Evolutionary conservation across 192 early-diverging fungal species (phyloP), one percentile per base, ranked within the genome.

Genomic region (Podila epigama): DNA sequence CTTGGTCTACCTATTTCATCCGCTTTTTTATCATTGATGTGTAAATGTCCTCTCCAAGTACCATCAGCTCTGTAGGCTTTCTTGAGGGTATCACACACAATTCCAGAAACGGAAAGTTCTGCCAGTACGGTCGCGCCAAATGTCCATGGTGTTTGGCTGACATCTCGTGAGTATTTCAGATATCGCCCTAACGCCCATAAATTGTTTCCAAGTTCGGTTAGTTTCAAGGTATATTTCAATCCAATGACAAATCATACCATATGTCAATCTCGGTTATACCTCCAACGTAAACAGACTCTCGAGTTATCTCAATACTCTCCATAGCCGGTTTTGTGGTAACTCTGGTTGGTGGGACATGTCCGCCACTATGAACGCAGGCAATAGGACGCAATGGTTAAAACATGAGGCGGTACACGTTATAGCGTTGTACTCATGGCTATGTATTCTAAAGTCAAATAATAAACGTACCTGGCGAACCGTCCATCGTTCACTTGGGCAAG

Each of bases 131-230:
- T 80, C 28, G 89, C 91, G 5, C 88, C 84, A 15, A 95, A 83
- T 16, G 86, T 63, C 91, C 95, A 97, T 0, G 92, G 92, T 8
- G 95, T 93, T 79, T 98, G 95, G 71, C 90, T 92, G 54, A 95
- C 89, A 53, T 90, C 85, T 31, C 93, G 80, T 28, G 85, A 83
- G 20, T 88, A 84, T 75, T 94, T 94, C 25, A 91, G 68, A 52
- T 94, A 94, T 29, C 91, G 85, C 0, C 90, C 83, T 70, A 51
- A 25, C 16, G n/a, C n/a, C n/a, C n/a, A n/a, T n/a, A n/a, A n/a
- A n/a, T n/a, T n/a, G n/a, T n/a, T n/a, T n/a, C 1, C 37, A 53
- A n/a, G 4, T 18, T 25, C 44, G 20, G 37, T 13, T 9, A 13
- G 37, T 39, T 6, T 39, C 37, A 39, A 39, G 6, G 37, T 9